These are phyloP conservation scores for Eucalyptus melliodora DNA, from an alignment of 345 rosid genomes.

Conservation along the genomic window DNA sequence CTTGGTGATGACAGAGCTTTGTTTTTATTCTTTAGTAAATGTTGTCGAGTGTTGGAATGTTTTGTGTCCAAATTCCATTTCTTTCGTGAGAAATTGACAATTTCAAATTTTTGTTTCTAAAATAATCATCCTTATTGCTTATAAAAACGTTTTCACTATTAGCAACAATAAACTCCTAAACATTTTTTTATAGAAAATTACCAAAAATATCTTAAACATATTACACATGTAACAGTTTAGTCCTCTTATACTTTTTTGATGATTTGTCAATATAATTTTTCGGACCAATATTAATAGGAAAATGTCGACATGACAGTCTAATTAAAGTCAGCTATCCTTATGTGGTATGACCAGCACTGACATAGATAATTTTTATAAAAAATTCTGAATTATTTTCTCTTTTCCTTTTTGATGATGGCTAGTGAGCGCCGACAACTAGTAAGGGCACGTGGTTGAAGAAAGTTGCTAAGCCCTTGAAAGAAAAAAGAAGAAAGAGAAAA, in stretches of 20 bases:
- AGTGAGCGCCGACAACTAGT: accelerated
- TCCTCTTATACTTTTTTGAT: neutral
- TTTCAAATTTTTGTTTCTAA: neutral
- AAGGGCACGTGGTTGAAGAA: accelerated
- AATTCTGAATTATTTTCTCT: accelerated
- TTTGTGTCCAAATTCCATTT: neutral
- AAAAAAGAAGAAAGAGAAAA: neutral
- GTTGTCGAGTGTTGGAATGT: neutral
- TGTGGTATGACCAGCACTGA: accelerated
- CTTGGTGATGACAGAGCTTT: neutral
- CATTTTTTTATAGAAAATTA: neutral
- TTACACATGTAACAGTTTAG: neutral
- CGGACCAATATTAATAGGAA: accelerated
- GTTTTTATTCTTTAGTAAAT: neutral
- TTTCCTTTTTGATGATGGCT: neutral
- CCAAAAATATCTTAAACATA: neutral
- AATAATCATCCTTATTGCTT: neutral
- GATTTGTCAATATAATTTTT: neutral
- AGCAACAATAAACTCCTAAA: neutral
- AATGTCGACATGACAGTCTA: accelerated
- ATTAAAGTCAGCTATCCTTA: neutral
- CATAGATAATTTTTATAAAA: accelerated
- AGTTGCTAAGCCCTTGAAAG: neutral
- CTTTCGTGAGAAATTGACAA: neutral
- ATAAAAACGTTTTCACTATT: neutral